Base-by-base conservation (phyloP, 202 grass and related monocot genomes). In the Cymbopogon flexuosus region DNA sequence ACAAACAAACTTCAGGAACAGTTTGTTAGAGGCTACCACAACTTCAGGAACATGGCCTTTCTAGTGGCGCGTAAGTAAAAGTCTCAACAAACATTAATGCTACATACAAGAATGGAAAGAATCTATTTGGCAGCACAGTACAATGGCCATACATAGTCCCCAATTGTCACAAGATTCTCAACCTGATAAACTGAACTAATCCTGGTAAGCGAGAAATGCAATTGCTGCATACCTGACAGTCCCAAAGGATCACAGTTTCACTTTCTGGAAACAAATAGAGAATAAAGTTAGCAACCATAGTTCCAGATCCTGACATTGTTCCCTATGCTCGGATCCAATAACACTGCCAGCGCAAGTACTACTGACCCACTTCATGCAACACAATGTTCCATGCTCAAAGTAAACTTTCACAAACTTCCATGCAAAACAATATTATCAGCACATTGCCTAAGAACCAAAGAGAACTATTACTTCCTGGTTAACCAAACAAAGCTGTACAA, bases 401-500 rank as follows among this genome's bases (percentile, higher is more conserved):
- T 74, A 13, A 79, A 56, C 65, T 33, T 33, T 30, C 19, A 14
- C 69, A 65, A 73, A 54, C 7, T 81, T 63, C 29, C 69, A 21
- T 27, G 27, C 35, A 46, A 27, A 57, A 57, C 7, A 21, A 56
- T 24, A 45, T 73, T 35, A 47, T 22, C 1, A 5, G 33, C 30
- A 68, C 51, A 57, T 68, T 22, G 18, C 6, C 14, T 56, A 43
- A 18, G 12, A 23, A 2, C 21, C 67, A 29, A 51, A 51, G 27
- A 51, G 43, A 54, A 65, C 35, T 82, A 65, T 21, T 60, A 6
- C 15, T 66, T 6, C 12, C 19, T 1, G n/a, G 23, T 72, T 66
- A 72, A 63, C 36, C 7, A 73, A 49, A 10, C 49, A 34, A 73
- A 24, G 80, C 80, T 85, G 65, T 81, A 89, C 82, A 85, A 72